These are phyloP conservation scores for Trichosanthes truncata DNA, from an alignment of 306 rosid species.

Conservation along the genomic window DNA sequence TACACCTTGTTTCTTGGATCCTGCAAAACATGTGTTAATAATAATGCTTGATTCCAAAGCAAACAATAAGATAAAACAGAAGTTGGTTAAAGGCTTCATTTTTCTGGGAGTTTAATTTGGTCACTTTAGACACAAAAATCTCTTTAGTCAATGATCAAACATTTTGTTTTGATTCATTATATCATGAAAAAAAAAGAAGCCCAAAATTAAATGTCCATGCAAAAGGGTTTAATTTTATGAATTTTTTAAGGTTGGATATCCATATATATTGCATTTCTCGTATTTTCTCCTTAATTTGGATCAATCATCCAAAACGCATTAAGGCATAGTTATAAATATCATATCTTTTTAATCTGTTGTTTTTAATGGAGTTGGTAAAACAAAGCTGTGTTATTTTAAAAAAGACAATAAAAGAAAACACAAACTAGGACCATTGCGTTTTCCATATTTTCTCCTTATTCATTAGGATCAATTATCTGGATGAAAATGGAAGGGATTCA, in stretches of 20 bases:
- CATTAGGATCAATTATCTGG: background rate
- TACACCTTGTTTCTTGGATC: background rate
- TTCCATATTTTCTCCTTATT: background rate
- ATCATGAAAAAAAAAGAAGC: background rate
- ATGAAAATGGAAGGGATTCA: background rate
- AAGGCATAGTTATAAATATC: background rate
- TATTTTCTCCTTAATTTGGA: background rate
- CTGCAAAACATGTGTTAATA: background rate
- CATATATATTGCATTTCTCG: background rate
- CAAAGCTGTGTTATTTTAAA: background rate
- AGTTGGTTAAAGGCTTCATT: background rate
- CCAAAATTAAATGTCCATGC: too few relatives aligned
- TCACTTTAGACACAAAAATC: background rate
- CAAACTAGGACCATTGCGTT: background rate
- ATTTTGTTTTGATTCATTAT: background rate
- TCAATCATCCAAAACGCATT: background rate
- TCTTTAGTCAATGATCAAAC: background rate
- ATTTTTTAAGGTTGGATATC: background rate
- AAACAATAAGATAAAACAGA: background rate
- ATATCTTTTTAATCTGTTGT: background rate
- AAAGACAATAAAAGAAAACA: background rate
- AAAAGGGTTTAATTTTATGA: background rate
- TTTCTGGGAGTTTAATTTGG: background rate
- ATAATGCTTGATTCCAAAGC: background rate
- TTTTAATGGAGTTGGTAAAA: background rate